Base-by-base conservation (phyloP, 768 basidiomycete species). In the Termitomyces sp. region DNA sequence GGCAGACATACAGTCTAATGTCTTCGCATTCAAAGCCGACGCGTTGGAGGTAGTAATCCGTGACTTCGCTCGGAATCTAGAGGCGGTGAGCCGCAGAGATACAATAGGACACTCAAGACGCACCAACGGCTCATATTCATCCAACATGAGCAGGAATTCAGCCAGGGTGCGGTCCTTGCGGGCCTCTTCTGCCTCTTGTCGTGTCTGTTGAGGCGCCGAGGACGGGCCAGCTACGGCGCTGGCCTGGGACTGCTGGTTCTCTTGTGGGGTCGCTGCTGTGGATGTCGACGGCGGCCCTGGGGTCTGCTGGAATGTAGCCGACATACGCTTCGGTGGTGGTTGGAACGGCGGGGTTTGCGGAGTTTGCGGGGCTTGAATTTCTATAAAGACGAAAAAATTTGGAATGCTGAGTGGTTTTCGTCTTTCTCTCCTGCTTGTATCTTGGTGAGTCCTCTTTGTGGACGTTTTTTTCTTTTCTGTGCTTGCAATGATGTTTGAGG, bases 21-120 rank as follows among this genome's bases (percentile, higher is more conserved):
- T 98, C 96, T 60, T 95, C 89, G 66, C 91, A 95, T 63, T 98
- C 95, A 71, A 98, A 98, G 1, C 96, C 97, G 19, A 95, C 91
- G 54, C 89, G 83, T 70, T 98, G 95, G 11, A 99, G 84, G 73
- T 98, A 68, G 37, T 43, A 2, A 19, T 4, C 10, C 4, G 95
- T 97, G 23, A 99, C 93, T 71, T 98, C 95, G 69, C 94, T 96
- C 0, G 96, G 96, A 60, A 98, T 92, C 29, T 29, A 29, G 29
- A 16, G 54, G 47, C 29, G 16, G 57, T 47, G 21, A 34, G 43
- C 12, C 23, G 14, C 29, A 23, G 19, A 23, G 4, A 9, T 11
- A 37, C 38, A 38, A 31, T 14, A 16, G 23, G 16, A 49, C 32
- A 14, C 49, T 35, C 8, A 21, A 12, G 23, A 73, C 84, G 57